phyloP scores from a whole-genome alignment of 2,329 filamentous ascomycete species.

The Aspergillus phoenicis region DNA sequence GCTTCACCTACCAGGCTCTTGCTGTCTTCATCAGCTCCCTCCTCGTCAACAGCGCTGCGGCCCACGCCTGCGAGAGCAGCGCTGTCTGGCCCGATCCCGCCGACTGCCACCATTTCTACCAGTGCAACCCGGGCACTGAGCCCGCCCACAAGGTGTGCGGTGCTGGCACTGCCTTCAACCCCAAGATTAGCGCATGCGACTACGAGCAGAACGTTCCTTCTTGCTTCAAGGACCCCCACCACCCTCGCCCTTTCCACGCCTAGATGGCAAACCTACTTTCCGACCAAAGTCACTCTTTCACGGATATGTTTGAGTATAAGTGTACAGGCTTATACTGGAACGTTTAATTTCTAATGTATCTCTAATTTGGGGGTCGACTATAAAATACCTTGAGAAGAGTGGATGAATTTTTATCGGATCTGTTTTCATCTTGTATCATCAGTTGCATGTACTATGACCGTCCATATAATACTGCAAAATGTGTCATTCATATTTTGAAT shows the following conservation, averaged over 20 bases:
- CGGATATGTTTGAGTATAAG: too few relatives aligned
- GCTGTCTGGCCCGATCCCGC: not conserved
- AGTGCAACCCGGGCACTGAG: not conserved
- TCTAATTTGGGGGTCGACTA: too few relatives aligned
- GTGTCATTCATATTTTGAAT: not conserved
- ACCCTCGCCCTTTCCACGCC: not conserved
- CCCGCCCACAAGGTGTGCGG: not conserved
- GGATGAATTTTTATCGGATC: too few relatives aligned
- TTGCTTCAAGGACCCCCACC: not conserved
- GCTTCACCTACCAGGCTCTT: slow-evolving; percentile 1
- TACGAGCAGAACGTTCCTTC: not conserved
- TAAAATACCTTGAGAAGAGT: too few relatives aligned
- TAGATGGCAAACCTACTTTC: not conserved
- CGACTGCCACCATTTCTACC: not conserved
- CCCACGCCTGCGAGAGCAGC: not conserved
- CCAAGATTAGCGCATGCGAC: not conserved
- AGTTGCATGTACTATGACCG: not conserved
- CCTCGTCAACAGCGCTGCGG: not conserved
- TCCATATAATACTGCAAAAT: not conserved
- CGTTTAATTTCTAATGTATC: too few relatives aligned
- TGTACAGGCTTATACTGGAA: too few relatives aligned
- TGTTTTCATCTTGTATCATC: too few relatives aligned
- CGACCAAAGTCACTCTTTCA: too few relatives aligned
- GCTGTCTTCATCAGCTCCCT: not conserved
- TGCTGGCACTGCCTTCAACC: not conserved